Evolutionary conservation across 805 yeast species (phyloP).

Genomic region (Wickerhamiella hasegawae): DNA sequence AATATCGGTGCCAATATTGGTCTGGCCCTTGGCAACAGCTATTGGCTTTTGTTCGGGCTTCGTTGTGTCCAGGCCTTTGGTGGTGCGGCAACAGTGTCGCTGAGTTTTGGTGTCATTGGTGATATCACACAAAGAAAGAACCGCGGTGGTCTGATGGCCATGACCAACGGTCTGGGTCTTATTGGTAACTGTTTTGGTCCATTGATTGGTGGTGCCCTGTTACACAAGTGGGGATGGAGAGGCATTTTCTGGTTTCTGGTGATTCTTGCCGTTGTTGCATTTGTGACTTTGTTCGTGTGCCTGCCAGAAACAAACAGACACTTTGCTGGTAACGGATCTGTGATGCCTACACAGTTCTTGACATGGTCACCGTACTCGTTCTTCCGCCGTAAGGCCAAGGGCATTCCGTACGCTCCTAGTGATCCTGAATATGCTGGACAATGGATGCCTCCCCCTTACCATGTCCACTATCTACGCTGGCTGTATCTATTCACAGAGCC

Average conservation of each 20-base stretch:
- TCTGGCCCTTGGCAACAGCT: conserved; percentile 40
- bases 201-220: conserved; percentile 39
- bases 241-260: conserved; percentile 50
- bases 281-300: conserved; percentile 21
- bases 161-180: conserved; percentile 46
- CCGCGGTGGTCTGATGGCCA: conserved; percentile 58
- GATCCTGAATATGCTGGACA: conserved; percentile 11
- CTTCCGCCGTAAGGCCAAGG: conserved; percentile 9
- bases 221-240: conserved; percentile 46
- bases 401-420: conserved; percentile 12
- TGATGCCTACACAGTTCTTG: conserved; percentile 23
- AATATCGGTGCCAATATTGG: conserved; percentile 52
- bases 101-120: conserved; percentile 55
- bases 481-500: conserved; percentile 30
- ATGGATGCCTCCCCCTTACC: conserved; percentile 12
- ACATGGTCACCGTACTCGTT: conserved; percentile 15
- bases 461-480: conserved; percentile 15
- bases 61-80: conserved; percentile 68
- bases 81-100: conserved; percentile 59
- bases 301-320: conserved; percentile 66
- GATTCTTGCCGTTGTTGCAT: conserved; percentile 37
- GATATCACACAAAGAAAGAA: conserved; percentile 50
- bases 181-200: conserved; percentile 72
- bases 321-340: conserved; percentile 61
- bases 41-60: conserved; percentile 46